Conservation (phyloP, 805 yeast species). For the Lipomyces kockii region DNA sequence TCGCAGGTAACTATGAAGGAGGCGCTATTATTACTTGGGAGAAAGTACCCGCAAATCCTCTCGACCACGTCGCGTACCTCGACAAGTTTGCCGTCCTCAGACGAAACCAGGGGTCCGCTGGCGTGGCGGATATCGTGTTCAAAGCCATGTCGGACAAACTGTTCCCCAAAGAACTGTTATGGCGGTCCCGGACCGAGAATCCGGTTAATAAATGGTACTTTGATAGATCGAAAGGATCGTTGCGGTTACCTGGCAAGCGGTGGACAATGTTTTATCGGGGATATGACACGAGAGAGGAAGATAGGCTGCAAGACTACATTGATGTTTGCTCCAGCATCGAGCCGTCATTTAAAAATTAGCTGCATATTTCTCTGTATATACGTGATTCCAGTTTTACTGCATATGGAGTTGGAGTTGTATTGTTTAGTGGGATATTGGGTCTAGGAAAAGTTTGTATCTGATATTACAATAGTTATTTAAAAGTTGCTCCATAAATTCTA, state of each 20-base stretch:
- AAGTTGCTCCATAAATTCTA: neutral
- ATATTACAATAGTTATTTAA: neutral
- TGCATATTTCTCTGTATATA: neutral
- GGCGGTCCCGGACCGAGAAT: slow-evolving; percentile 87
- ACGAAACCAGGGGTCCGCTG: slow-evolving; percentile 84
- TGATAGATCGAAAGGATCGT: slow-evolving; percentile 63
- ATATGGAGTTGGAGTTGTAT: neutral
- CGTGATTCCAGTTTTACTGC: neutral
- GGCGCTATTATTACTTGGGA: slow-evolving; percentile 93
- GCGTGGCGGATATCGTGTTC: slow-evolving; percentile 91
- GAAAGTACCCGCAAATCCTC: slow-evolving; percentile 44
- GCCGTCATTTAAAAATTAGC: slow-evolving; percentile 52
- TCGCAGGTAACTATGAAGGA: slow-evolving; percentile 95
- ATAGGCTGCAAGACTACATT: slow-evolving; percentile 54
- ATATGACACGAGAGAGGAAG: slow-evolving; percentile 34
- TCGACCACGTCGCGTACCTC: slow-evolving; percentile 65
- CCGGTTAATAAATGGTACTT: slow-evolving; percentile 98
- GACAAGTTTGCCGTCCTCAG: slow-evolving; percentile 93
- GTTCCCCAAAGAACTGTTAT: slow-evolving; percentile 74
- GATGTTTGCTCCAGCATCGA: slow-evolving; percentile 60
- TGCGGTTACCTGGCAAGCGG: slow-evolving; percentile 17
- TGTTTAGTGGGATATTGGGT: neutral
- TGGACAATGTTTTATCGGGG: slow-evolving; percentile 34
- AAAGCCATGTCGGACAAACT: slow-evolving; percentile 69
- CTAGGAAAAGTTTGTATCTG: neutral